phyloP scores from a whole-genome alignment of 805 yeast genomes.

The Ogataea polymorpha region DNA sequence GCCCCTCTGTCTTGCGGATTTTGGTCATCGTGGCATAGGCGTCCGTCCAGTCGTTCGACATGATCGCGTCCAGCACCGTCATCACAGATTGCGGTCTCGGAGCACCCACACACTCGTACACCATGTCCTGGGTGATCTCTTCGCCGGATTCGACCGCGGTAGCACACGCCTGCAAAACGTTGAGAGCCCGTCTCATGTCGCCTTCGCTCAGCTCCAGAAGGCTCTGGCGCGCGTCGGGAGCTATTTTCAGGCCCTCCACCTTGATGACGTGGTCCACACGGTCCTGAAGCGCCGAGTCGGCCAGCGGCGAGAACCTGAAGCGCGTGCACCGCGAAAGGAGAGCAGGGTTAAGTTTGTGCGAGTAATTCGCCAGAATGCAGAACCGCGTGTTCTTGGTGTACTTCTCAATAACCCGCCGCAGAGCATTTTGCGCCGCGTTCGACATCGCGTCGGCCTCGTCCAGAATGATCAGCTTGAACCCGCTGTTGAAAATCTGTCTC shows the following conservation, averaged over 20 bases:
- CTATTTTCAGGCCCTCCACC: constrained; percentile 59
- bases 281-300: constrained; percentile 60
- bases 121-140: constrained; percentile 67
- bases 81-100: constrained; percentile 88
- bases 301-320: constrained; percentile 85
- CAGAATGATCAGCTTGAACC: constrained; percentile 84
- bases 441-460: constrained; percentile 98
- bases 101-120: constrained; percentile 93
- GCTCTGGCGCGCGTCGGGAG: constrained; percentile 58
- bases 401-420: constrained; percentile 82
- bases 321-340: constrained; percentile 91
- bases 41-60: constrained; percentile 86
- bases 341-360: constrained; percentile 95
- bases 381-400: constrained; percentile 94
- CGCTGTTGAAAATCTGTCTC: constrained; percentile 82
- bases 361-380: constrained; percentile 92
- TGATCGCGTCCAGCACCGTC: constrained; percentile 66
- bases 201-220: constrained; percentile 78
- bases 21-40: constrained; percentile 63
- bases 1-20: constrained; percentile 70
- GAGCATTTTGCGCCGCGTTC: constrained; percentile 78
- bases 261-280: constrained; percentile 68
- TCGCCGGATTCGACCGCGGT: constrained; percentile 58
- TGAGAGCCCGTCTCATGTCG: constrained; percentile 93
- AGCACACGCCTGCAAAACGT: constrained; percentile 90